A percentile compares a stretch with the other conserved stretches of the same genome.
Conservation (phyloP, 768 basidiomycete species). For the Daedaleopsis sinensis region DNA sequence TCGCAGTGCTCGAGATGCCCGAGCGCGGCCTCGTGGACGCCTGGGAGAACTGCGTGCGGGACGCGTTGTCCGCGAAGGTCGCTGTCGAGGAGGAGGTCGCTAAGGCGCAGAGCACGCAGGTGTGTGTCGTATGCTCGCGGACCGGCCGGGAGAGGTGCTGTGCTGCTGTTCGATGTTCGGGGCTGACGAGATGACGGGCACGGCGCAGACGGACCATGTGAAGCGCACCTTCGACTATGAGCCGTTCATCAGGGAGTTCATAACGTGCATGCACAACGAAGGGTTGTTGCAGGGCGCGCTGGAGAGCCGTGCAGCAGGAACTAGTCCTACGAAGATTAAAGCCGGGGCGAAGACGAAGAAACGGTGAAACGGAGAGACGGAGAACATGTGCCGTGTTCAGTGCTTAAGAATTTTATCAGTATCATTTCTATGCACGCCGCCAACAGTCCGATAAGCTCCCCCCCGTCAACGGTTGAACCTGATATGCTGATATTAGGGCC, state of each 20-base stretch:
- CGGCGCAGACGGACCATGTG: conserved; percentile 53
- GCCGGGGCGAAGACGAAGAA: not conserved
- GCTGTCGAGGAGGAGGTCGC: conserved; percentile 53
- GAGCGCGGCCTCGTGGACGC: conserved; percentile 37
- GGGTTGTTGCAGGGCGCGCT: conserved; percentile 44
- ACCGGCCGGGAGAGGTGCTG: too few species aligned
- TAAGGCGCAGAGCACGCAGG: conserved; percentile 47
- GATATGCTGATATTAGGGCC: too few species aligned
- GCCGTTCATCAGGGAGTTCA: conserved; percentile 55
- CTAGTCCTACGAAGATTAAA: not conserved
- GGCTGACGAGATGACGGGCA: not conserved
- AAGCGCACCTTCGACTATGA: conserved; percentile 67
- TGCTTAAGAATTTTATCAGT: too few species aligned
- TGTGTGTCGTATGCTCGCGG: conserved; percentile 37
- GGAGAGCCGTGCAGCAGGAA: not conserved
- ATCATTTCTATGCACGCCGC: too few species aligned
- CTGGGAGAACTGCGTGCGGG: conserved; percentile 52
- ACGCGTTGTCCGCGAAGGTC: conserved; percentile 40
- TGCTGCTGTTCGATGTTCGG: not conserved
- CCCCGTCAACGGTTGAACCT: too few species aligned
- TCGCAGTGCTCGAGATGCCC: conserved; percentile 48
- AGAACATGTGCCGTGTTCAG: too few species aligned
- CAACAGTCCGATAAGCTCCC: too few species aligned
- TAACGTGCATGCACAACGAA: conserved; percentile 46
- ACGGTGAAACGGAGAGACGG: not conserved